Conservation (phyloP, 2,329 filamentous ascomycete genomes). For the Fusarium sp. region DNA sequence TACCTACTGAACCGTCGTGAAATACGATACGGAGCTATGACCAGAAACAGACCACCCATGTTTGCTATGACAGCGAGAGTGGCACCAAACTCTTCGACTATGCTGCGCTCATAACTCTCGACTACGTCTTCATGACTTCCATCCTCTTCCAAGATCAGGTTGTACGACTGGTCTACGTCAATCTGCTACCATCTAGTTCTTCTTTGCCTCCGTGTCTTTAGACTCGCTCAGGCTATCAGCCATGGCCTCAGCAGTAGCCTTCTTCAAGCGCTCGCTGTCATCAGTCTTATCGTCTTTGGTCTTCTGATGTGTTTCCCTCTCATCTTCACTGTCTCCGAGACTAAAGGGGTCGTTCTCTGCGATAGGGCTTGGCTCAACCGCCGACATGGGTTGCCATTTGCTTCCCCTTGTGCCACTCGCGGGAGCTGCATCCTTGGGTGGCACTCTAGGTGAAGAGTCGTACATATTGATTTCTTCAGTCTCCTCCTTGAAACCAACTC, state of each 20-base stretch:
- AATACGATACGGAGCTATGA: slow-evolving; percentile 14
- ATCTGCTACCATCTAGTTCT: slow-evolving; percentile 40
- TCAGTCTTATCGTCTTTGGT: slow-evolving; percentile 65
- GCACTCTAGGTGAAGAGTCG: slow-evolving; percentile 67
- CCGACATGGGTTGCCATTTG: slow-evolving; percentile 96
- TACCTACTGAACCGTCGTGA: slow-evolving; percentile 28
- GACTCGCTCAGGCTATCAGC: slow-evolving; percentile 61
- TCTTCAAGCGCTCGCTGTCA: slow-evolving; percentile 70
- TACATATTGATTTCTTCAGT: slow-evolving; percentile 86
- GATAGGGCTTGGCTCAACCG: slow-evolving; percentile 83
- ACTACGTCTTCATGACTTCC: background rate
- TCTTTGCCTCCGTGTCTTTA: slow-evolving; percentile 49
- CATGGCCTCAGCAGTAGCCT: slow-evolving; percentile 71
- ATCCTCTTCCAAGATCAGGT: background rate
- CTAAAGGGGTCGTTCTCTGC: slow-evolving; percentile 96
- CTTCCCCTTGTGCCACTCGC: slow-evolving; percentile 73
- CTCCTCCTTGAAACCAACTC: slow-evolving; percentile 67
- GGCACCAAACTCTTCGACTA: slow-evolving; percentile 15
- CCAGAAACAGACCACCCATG: slow-evolving; percentile 22
- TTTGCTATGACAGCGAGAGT: slow-evolving; percentile 1
- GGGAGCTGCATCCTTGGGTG: slow-evolving; percentile 60
- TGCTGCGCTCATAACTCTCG: slow-evolving; percentile 8
- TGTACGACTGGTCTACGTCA: background rate
- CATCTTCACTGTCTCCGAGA: slow-evolving; percentile 93
- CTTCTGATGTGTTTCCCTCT: slow-evolving; percentile 71